These are phyloP conservation scores for Nemania sp. DNA, from an alignment of 2,329 filamentous ascomycete species.

Conservation along the genomic window DNA sequence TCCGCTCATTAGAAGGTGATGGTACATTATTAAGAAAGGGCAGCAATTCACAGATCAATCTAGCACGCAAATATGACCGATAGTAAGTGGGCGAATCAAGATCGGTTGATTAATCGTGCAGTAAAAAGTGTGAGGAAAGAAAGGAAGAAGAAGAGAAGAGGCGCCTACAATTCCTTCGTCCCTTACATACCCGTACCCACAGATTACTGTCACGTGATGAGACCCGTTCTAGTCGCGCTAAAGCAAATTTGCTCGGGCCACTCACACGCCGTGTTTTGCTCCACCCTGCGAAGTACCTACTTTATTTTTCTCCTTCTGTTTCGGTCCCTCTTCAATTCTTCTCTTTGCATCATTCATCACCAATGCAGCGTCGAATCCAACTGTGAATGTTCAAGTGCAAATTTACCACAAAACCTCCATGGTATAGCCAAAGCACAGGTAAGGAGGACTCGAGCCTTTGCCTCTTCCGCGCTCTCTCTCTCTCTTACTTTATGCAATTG, in stretches of 20 bases:
- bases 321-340: neutral
- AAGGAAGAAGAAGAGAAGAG: neutral
- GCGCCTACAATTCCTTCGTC: neutral
- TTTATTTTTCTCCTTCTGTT: neutral
- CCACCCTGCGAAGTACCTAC: neutral
- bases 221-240: slow-evolving; percentile 11
- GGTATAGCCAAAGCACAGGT: neutral
- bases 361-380: slow-evolving; percentile 2
- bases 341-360: neutral
- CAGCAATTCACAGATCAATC: slow-evolving; percentile 47
- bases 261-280: neutral
- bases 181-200: slow-evolving; percentile 8
- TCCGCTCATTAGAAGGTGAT: slow-evolving; percentile 29
- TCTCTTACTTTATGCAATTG: neutral
- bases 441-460: neutral
- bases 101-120: slow-evolving; percentile 67
- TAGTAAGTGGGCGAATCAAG: slow-evolving; percentile 54
- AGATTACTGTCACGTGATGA: slow-evolving; percentile 14
- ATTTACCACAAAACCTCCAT: neutral
- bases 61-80: slow-evolving; percentile 67
- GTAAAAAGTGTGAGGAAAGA: slow-evolving; percentile 51
- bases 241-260: slow-evolving; percentile 9
- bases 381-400: neutral
- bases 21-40: slow-evolving; percentile 30
- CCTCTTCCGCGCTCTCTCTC: neutral